A percentile compares a stretch with the other conserved stretches of the same genome.
These are phyloP conservation scores for Backusella tuberculispora DNA, from an alignment of 192 early-diverging fungal genomes.

Conservation along the genomic window DNA sequence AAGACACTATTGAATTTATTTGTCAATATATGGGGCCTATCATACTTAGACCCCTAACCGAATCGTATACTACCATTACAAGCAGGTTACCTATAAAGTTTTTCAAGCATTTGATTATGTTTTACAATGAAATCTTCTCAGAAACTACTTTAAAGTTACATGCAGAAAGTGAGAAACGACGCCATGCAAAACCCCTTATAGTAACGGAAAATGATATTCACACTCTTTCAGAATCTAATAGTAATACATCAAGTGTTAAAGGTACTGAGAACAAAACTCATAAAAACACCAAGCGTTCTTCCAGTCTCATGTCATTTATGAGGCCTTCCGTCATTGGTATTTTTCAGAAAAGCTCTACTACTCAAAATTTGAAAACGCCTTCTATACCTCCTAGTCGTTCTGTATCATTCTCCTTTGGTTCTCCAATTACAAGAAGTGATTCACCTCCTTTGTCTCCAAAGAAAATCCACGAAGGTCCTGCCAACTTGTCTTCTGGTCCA, in stretches of 20 bases:
- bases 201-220: conserved; percentile 5
- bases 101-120: conserved; percentile 48
- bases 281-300: neutral
- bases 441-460: conserved; percentile 35
- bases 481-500: neutral
- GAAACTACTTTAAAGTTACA: conserved; percentile 24
- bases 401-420: conserved; percentile 12
- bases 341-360: conserved; percentile 18
- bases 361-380: neutral
- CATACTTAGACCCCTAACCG: conserved; percentile 47
- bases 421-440: conserved; percentile 9
- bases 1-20: conserved; percentile 39
- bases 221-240: neutral
- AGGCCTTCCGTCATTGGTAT: conserved; percentile 30
- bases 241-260: neutral
- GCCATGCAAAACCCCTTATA: conserved; percentile 20
- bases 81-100: conserved; percentile 48
- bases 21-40: conserved; percentile 52
- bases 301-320: conserved; percentile 24
- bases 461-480: neutral
- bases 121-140: conserved; percentile 48
- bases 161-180: conserved; percentile 33
- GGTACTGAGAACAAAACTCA: neutral
- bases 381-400: neutral
- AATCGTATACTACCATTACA: conserved; percentile 45